Percentiles rank a stretch among this genome's conserved stretches.
These are phyloP conservation scores for Mycocentrospora acerina DNA, from an alignment of 2,329 filamentous ascomycete genomes.

Conservation along the genomic window DNA sequence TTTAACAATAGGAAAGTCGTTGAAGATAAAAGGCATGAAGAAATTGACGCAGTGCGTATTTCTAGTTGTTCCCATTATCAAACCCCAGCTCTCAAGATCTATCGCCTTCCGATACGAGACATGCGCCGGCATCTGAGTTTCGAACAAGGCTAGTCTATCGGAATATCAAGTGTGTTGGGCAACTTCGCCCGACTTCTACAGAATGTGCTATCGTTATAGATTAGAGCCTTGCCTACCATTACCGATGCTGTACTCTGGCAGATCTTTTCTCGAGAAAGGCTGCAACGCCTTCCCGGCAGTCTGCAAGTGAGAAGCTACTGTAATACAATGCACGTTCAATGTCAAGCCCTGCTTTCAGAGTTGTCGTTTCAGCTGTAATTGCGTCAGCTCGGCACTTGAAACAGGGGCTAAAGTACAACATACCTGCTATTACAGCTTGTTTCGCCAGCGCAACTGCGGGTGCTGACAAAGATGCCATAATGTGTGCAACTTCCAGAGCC, in stretches of 20 bases:
- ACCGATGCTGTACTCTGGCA: constrained; percentile 23
- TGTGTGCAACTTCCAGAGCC: constrained; percentile 42
- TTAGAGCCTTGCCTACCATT: no score
- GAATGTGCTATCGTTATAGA: no score
- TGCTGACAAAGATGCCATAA: constrained; percentile 45
- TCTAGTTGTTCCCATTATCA: no score
- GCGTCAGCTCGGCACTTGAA: constrained; percentile 14
- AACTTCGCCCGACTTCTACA: no score
- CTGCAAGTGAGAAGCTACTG: constrained; percentile 39
- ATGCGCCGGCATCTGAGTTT: no score
- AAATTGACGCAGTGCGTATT: no score
- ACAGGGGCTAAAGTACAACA: constrained; percentile 10
- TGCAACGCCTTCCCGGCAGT: constrained; percentile 46
- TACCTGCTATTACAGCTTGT: constrained; percentile 47
- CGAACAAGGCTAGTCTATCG: no score
- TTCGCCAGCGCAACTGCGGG: constrained; percentile 48
- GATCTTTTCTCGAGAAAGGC: constrained; percentile 47
- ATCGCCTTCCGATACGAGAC: no score
- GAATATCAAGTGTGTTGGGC: no score
- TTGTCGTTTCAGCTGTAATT: constrained; percentile 45
- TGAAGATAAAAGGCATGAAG: no score
- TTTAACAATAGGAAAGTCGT: no score
- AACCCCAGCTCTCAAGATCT: no score
- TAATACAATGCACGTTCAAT: constrained; percentile 38
- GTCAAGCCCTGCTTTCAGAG: constrained; percentile 45